Evolutionary conservation across 805 yeast species (phyloP), one percentile per base, ranked within the genome.

Genomic region (Saturnispora quitensis): DNA sequence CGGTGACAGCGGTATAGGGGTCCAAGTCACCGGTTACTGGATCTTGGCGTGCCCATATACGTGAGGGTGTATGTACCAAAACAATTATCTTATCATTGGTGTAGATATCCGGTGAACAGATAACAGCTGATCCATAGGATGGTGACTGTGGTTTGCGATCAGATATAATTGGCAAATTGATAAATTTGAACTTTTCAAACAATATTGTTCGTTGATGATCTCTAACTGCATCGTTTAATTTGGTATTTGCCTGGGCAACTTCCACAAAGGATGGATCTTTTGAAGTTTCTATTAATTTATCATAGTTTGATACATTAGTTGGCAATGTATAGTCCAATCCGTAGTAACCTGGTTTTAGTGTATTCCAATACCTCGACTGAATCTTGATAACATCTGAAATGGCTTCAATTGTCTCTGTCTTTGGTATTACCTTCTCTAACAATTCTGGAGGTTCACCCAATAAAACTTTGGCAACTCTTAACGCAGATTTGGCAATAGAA

Each of bases 361-460:
- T 82, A 59, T 82, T 81, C 97, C 98, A 93, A 68, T 86, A 89
- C 59, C 79, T 79, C 0, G 96, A 80, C 64, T 93, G 99, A 43
- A 80, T 69, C 57, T 80, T 79, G 44, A 84, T 76, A 3, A 93
- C 97, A 60, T 86, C 85, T 57, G 86, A 88, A 18, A 93, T 78
- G 18, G 84, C 87, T 60, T 81, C 86, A 3, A 93, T 74, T 0
- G 96, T 86, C 56, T 85, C 90, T 7, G 80, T 69, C 51, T 81
- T 81, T 0, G 97, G 96, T 49, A 81, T 74, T 40, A 72, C 71
- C 5, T 80, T 74, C 40, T 80, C 76, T 35, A 89, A 74, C 57
- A 78, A 79, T 53, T 86, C 95, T 1, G 99, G 98, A 3, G 98
- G 96, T 64, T 93, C 98, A 5, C 99, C 99, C 18, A 93, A 76